Conservation (phyloP, 192 early-diverging fungal genomes). For the Coemansia sp. region DNA sequence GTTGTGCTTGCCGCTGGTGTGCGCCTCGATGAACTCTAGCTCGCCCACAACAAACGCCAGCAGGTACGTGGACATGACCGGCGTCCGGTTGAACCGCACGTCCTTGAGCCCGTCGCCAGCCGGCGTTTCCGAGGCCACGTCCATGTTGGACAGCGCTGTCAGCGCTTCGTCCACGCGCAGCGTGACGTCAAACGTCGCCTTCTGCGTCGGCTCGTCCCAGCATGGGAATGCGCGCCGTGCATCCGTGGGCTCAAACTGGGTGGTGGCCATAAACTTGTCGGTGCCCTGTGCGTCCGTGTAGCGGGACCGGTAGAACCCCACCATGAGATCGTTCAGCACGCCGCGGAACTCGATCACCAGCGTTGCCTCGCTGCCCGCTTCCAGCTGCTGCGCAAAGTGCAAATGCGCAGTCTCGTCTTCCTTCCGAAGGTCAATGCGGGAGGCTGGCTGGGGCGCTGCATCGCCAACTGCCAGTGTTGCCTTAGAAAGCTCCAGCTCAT, state of each 20-base stretch:
- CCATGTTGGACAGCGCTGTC: conserved; percentile 76
- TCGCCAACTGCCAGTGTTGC: conserved; percentile 46
- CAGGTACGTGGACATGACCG: conserved; percentile 81
- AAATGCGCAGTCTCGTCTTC: conserved; percentile 54
- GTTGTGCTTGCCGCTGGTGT: conserved; percentile 56
- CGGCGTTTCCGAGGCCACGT: conserved; percentile 27
- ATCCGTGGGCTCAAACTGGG: conserved; percentile 94
- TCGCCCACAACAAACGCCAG: conserved; percentile 74
- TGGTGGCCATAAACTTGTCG: conserved; percentile 76
- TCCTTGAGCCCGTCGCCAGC: conserved; percentile 23
- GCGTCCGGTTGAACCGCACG: conserved; percentile 69
- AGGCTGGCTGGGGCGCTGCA: conserved; percentile 31
- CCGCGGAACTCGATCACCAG: conserved; percentile 64
- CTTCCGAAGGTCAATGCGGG: conserved; percentile 28
- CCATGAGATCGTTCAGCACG: conserved; percentile 82
- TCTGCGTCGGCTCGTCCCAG: conserved; percentile 94
- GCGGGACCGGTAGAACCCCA: conserved; percentile 87
- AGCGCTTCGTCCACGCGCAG: conserved; percentile 59
- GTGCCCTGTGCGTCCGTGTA: conserved; percentile 65
- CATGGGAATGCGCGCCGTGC: conserved; percentile 84
- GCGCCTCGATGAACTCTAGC: conserved; percentile 73
- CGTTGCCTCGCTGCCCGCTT: conserved; percentile 52
- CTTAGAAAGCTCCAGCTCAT: conserved; percentile 62
- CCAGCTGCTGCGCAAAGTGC: conserved; percentile 59
- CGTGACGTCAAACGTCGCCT: conserved; percentile 79